phyloP scores from a whole-genome alignment of 163 green algal species.

The Volvox carteri region DNA sequence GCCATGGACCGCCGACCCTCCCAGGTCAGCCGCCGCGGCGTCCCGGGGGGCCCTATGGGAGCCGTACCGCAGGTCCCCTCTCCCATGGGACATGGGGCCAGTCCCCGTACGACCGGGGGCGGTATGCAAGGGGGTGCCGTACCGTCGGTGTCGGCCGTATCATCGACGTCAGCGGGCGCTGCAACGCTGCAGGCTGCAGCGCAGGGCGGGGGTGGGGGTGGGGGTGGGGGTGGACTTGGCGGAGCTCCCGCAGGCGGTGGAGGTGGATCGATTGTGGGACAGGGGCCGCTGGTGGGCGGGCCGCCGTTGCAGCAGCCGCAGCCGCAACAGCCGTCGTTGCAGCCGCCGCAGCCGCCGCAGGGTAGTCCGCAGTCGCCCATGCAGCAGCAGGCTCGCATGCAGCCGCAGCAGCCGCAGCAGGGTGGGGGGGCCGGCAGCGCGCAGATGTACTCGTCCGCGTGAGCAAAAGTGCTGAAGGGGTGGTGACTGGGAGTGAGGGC shows the following conservation, averaged over 20 bases:
- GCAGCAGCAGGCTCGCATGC: not conserved
- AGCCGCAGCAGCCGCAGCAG: not conserved
- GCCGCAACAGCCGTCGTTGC: not conserved
- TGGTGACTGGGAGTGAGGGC: too few species aligned
- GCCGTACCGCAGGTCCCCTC: slow-evolving; percentile 25
- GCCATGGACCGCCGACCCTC: slow-evolving; percentile 47
- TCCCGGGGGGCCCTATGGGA: not conserved
- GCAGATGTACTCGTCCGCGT: slow-evolving; percentile 47
- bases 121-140: not conserved
- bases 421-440: not conserved
- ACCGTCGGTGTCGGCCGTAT: too few species aligned
- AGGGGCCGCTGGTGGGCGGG: slow-evolving; percentile 1
- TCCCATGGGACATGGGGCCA: slow-evolving; percentile 39
- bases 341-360: not conserved
- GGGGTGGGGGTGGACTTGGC: not conserved
- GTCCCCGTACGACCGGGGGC: slow-evolving; percentile 2
- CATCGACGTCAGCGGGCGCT: not conserved
- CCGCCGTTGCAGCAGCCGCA: not conserved
- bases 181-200: not conserved
- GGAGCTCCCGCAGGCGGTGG: not conserved
- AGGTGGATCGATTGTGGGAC: slow-evolving; percentile 28
- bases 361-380: not conserved
- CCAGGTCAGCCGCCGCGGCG: slow-evolving; percentile 32
- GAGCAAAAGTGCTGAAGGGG: not conserved
- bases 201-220: not conserved